Percentiles rank a stretch among this genome's conserved stretches.
phyloP scores from a whole-genome alignment of 805 yeast species.

The Cyberlindnera veronae region DNA sequence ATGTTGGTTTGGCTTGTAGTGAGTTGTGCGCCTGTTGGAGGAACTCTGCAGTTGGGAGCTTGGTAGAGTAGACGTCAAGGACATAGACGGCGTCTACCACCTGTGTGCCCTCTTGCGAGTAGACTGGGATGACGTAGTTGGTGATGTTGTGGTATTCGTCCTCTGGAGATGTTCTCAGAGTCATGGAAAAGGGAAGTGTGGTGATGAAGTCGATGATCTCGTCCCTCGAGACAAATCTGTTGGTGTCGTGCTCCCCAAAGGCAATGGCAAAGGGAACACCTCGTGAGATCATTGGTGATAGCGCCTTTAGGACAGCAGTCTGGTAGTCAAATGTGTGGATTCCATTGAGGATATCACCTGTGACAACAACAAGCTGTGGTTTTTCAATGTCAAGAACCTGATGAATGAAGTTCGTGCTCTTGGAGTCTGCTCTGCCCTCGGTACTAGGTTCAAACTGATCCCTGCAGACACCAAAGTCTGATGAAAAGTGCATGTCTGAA shows the following conservation, averaged over 20 bases:
- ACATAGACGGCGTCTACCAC: slow-evolving; percentile 43
- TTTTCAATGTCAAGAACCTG: slow-evolving; percentile 48
- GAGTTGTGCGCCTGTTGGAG: slow-evolving; percentile 27
- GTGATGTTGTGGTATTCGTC: slow-evolving; percentile 40
- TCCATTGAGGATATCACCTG: slow-evolving; percentile 67
- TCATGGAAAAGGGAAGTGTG: slow-evolving; percentile 48
- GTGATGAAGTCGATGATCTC: slow-evolving; percentile 43
- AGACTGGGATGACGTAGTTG: slow-evolving; percentile 44
- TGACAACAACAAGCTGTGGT: slow-evolving; percentile 61
- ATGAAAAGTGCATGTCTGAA: slow-evolving; percentile 62
- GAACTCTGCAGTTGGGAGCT: too few species aligned
- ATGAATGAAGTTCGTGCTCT: slow-evolving; percentile 49
- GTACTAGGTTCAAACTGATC: slow-evolving; percentile 31
- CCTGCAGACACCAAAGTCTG: slow-evolving; percentile 53
- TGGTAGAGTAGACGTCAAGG: slow-evolving; percentile 54
- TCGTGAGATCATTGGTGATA: slow-evolving; percentile 49
- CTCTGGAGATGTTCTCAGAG: slow-evolving; percentile 3
- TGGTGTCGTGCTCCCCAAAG: slow-evolving; percentile 61
- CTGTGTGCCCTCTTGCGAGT: slow-evolving; percentile 24
- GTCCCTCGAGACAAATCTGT: slow-evolving; percentile 41
- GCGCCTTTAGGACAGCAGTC: slow-evolving; percentile 56
- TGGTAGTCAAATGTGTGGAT: slow-evolving; percentile 55
- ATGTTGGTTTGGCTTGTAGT: slow-evolving; percentile 25
- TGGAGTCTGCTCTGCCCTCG: slow-evolving; percentile 49
- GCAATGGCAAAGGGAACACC: slow-evolving; percentile 58